Conservation (phyloP, 352 stramenopile genomes). For the Peronospora destructor region DNA sequence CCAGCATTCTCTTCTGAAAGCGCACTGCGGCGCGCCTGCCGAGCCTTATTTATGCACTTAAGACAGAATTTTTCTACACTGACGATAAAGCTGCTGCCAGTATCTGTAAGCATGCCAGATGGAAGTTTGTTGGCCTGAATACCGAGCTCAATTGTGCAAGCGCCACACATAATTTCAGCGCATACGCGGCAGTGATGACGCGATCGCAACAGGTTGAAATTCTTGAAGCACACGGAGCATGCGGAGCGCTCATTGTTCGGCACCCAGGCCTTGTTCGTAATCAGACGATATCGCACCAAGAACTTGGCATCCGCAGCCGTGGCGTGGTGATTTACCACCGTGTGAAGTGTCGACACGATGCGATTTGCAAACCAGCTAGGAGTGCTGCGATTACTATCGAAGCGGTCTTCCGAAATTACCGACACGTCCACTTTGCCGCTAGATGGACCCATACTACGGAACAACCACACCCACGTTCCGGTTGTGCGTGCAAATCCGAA, state of each 20-base stretch:
- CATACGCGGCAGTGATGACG: constrained; percentile 79
- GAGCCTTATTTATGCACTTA: constrained; percentile 67
- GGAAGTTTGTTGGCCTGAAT: constrained; percentile 55
- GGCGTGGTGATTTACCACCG: constrained; percentile 32
- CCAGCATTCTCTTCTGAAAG: constrained; percentile 18
- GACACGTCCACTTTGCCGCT: constrained; percentile 53
- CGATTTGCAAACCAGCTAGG: constrained; percentile 64
- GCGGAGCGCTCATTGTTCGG: constrained; percentile 57
- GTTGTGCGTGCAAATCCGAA: constrained; percentile 60
- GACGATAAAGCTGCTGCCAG: constrained; percentile 43
- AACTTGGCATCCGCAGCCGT: constrained; percentile 58
- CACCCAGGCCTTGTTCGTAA: constrained; percentile 66
- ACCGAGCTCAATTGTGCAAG: constrained; percentile 58
- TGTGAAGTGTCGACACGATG: constrained; percentile 40
- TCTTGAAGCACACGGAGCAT: constrained; percentile 74
- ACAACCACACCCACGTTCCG: constrained; percentile 48
- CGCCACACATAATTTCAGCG: constrained; percentile 74
- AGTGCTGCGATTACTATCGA: constrained; percentile 46
- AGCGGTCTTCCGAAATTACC: constrained; percentile 31
- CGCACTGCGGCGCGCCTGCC: constrained; percentile 44
- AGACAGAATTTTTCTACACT: constrained; percentile 79
- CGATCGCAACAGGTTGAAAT: constrained; percentile 61
- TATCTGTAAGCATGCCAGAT: constrained; percentile 43
- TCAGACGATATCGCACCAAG: constrained; percentile 44
- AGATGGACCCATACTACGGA: constrained; percentile 44